A percentile compares a stretch with the other conserved stretches of the same genome.
Conservation (phyloP, 805 yeast genomes). For the Candida easanensis region DNA sequence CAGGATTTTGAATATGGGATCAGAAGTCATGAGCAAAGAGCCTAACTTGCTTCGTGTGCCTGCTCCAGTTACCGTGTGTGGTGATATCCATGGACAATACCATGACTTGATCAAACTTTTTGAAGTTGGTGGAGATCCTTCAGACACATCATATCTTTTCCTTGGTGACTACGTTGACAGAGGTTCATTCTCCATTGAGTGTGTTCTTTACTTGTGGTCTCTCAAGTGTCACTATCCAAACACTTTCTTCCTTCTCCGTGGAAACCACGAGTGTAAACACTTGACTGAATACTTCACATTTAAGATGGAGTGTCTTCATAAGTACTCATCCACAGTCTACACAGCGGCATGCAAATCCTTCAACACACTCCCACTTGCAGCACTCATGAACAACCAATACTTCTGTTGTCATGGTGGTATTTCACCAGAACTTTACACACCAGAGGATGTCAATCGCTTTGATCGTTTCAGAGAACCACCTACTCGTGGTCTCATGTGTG, state of each 20-base stretch:
- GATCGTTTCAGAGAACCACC: conserved; percentile 93
- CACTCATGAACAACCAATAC: conserved; percentile 89
- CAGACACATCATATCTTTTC: conserved; percentile 71
- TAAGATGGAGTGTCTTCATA: conserved; percentile 84
- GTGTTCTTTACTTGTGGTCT: conserved; percentile 70
- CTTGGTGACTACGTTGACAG: conserved; percentile 95
- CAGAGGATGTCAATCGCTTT: conserved; percentile 64
- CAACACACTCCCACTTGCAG: conserved; percentile 87
- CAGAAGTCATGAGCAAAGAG: conserved; percentile 59
- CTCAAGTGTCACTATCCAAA: conserved; percentile 73
- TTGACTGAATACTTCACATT: conserved; percentile 92
- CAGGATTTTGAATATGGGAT: conserved; percentile 62
- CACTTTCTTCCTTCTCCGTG: conserved; percentile 79
- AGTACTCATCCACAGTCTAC: conserved; percentile 65
- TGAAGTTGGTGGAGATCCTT: conserved; percentile 92
- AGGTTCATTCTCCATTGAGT: conserved; percentile 87
- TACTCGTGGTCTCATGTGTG: conserved; percentile 90
- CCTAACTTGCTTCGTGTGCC: conserved; percentile 80
- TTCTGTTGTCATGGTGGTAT: conserved; percentile 97
- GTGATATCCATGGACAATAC: conserved; percentile 96
- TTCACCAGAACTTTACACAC: conserved; percentile 73
- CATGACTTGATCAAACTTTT: conserved; percentile 86
- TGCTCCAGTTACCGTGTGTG: conserved; percentile 94
- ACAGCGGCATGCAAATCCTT: conserved; percentile 75
- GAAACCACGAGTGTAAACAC: conserved; percentile 94